Base-by-base conservation (phyloP, 2,329 filamentous ascomycete genomes). In the Ascochyta clinopodiicola region DNA sequence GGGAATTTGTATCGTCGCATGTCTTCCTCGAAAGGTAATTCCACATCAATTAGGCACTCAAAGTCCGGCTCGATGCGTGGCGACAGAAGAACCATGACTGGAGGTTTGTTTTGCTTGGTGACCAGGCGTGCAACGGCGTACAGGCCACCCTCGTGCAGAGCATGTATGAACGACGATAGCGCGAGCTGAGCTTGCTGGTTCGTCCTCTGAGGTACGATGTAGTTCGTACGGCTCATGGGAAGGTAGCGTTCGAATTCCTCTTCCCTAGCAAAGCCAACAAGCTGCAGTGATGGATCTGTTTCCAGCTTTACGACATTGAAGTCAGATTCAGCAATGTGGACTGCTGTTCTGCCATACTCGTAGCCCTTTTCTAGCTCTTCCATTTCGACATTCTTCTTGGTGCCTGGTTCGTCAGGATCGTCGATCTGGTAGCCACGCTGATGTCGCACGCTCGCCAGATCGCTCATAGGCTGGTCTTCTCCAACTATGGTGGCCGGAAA, bases 341-440 rank as follows among this genome's bases (percentile, higher is more conserved):
- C 94, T 2, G 91, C 92, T 0, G 94, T 97, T 52, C 92, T 85
- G 40, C 95, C 95, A 72, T 99, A 99, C 69, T 92, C 88, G 69
- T 94, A 99, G 0, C 95, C 95, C 73, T 92, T 96, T n/a, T 91
- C 91, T 34, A 99, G 82, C 15, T 91, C 86, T 13, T 96, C 92
- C 54, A 87, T 86, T 25, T 90, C 86, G 24, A 99, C 87, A 48
- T 96, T 91, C 49, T 83, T 84, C 77, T 94, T 96, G 12, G 90
- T 90, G 15, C 91, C 92, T 0, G 89, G 87, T 0, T 87, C 87
- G 35, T 84, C 80, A 5, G 88, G 84, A 58, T 97, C 91, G 34
- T 88, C 85, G 56, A 98, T 84, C 67, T 89, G 88, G 76, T 98
- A 99, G 1, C 86, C 86, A 37, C 91, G 86, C n/a, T 88, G 82